Base-by-base conservation (phyloP, 345 rosid species). In the Gossypium australe region DNA sequence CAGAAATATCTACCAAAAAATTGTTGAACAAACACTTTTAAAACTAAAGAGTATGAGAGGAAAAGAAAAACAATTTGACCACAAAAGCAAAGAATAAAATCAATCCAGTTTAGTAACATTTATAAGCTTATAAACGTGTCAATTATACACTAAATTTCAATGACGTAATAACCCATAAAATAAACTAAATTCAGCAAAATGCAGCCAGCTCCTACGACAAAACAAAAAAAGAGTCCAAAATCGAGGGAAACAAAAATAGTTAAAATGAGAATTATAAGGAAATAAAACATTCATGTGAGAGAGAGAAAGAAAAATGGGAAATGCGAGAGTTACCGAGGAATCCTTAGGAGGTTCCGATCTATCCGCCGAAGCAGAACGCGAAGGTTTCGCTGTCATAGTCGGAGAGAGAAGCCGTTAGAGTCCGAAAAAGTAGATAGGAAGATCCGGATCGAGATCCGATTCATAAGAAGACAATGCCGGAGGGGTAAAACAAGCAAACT, bases 361-460 rank as follows among this genome's bases (percentile, higher is more conserved):
- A 78, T 75, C 75, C 44, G 82, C 85, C 83, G 97, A 86, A 65
- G 83, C 79, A 47, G 92, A 75, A 49, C 90, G 86, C 81, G 90
- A 83, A 27, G 83, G 78, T 82, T 83, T 76, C 69, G 90, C 86
- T 82, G 86, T 84, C 98, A 91, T 93, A 73, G 87, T 18, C 71
- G 77, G 69, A 9, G 64, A 65, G 78, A 41, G 52, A 58, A 27
- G 73, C 73, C 67, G 81, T 67, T 82, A 52, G 81, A 82, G 76
- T 77, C 87, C 71, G 80, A 74, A 38, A 68, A 72, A 55, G 62
- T 56, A 73, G 78, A 66, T 81, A 58, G 76, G 76, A 79, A 5
- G 24, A 56, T 71, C 72, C 80, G 81, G 82, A 66, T 66, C 78
- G 62, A 71, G 85, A 86, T 78, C 91, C 88, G 76, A 74, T 60